Percentiles rank a stretch among this genome's conserved stretches.
These are phyloP conservation scores for Thymus mandschuricus DNA, from an alignment of 257 asterid genomes.

Conservation along the genomic window DNA sequence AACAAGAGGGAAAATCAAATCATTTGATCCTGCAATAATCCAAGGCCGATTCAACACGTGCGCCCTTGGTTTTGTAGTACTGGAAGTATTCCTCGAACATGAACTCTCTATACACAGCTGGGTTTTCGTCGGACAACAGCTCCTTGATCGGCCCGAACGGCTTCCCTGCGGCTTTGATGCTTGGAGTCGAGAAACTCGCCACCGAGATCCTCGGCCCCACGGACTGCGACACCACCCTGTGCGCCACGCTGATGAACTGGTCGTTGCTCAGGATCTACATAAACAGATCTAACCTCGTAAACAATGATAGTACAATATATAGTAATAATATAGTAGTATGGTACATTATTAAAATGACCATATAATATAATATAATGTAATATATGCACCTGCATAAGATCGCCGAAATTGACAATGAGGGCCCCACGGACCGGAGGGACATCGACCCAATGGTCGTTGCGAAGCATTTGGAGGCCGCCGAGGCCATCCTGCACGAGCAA, in stretches of 20 bases:
- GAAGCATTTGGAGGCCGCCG: slow-evolving; percentile 47
- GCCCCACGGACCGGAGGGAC: slow-evolving; percentile 41
- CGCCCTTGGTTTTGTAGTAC: slow-evolving; percentile 31
- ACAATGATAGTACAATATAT: no score
- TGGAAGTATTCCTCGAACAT: slow-evolving; percentile 31
- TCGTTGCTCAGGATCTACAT: slow-evolving; percentile 41
- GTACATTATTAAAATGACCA: no score
- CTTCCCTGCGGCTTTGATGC: slow-evolving; percentile 23
- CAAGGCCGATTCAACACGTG: neutral
- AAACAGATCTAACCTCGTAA: no score
- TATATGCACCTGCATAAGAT: slow-evolving; percentile 39
- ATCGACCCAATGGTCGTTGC: slow-evolving; percentile 38
- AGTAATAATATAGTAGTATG: no score
- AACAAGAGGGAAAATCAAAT: no score
- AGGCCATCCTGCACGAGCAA: slow-evolving; percentile 37
- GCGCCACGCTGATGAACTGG: slow-evolving; percentile 76
- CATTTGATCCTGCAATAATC: neutral
- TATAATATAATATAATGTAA: no score
- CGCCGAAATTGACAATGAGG: slow-evolving; percentile 43
- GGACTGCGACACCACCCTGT: slow-evolving; percentile 55
- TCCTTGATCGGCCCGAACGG: slow-evolving; percentile 42
- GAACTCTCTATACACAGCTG: slow-evolving; percentile 38
- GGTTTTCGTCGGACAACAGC: slow-evolving; percentile 30
- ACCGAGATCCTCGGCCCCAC: slow-evolving; percentile 46
- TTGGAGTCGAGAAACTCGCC: slow-evolving; percentile 41